These are phyloP conservation scores for Nadsonia commutata DNA, from an alignment of 1,139 yeast genomes.

Conservation along the genomic window DNA sequence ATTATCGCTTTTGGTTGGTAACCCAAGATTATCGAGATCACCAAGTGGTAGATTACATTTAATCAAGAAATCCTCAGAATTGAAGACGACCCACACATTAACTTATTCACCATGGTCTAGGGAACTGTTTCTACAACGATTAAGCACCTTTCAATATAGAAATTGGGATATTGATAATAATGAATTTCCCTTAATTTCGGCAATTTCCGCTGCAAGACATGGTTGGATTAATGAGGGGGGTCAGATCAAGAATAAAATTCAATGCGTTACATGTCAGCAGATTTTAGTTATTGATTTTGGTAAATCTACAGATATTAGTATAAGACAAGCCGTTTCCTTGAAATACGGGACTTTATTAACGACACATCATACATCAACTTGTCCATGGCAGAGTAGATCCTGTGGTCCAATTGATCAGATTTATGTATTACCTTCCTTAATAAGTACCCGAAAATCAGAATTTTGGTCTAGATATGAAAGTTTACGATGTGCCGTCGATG, in stretches of 20 bases:
- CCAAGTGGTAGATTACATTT: conserved; percentile 3
- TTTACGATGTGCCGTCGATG: background rate
- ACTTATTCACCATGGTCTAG: conserved; percentile 8
- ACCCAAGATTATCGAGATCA: conserved; percentile 1
- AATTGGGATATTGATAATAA: conserved; percentile 5
- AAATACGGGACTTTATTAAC: background rate
- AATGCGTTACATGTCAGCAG: conserved; percentile 7
- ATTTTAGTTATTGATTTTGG: conserved; percentile 3
- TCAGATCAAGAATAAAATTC: conserved; percentile 3
- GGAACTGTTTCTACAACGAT: conserved; percentile 6
- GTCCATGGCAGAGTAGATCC: background rate
- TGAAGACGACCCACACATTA: background rate
- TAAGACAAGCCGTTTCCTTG: background rate
- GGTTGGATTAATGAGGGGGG: conserved; percentile 7
- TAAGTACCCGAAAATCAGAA: too few relatives aligned
- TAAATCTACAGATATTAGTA: background rate
- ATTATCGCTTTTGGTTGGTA: background rate
- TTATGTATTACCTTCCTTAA: background rate
- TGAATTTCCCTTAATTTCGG: conserved; percentile 3
- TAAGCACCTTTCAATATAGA: conserved; percentile 5
- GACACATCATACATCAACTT: background rate
- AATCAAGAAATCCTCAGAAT: conserved; percentile 1
- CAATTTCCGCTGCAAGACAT: conserved; percentile 4
- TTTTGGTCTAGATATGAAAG: background rate
- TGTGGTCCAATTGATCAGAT: background rate